Conservation (phyloP, 768 basidiomycete species). For the Chalciporus pseudorubinellus region DNA sequence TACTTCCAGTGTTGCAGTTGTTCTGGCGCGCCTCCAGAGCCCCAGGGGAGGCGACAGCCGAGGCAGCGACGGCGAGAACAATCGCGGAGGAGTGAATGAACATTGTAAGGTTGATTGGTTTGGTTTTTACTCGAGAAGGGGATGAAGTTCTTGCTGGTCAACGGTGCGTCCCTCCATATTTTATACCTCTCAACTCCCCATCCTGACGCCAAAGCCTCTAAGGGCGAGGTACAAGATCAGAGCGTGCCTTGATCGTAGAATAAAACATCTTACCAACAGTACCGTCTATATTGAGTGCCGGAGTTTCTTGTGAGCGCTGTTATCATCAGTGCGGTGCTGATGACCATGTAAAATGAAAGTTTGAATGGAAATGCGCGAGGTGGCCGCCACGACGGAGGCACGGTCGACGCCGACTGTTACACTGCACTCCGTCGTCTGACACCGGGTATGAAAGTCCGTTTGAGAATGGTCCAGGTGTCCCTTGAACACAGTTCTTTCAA, state of each 20-base stretch:
- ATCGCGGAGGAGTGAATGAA: constrained; percentile 3
- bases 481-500: too few relatives aligned
- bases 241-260: neutral
- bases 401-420: neutral
- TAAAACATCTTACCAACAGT: neutral
- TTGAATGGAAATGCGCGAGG: neutral
- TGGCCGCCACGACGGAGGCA: neutral
- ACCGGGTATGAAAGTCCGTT: too few relatives aligned
- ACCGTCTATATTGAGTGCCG: neutral
- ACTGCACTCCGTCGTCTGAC: too few relatives aligned
- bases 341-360: neutral
- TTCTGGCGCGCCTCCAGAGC: neutral
- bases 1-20: constrained; percentile 41
- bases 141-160: neutral
- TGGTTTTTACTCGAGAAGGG: neutral
- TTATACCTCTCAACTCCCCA: neutral
- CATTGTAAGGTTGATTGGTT: neutral
- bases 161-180: neutral
- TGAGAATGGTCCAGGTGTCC: too few relatives aligned
- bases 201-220: neutral
- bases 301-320: neutral
- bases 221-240: neutral
- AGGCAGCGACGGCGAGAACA: constrained; percentile 4
- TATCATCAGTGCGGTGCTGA: neutral
- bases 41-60: constrained; percentile 8